These are phyloP conservation scores for Neonectria punicea DNA, from an alignment of 2,329 filamentous ascomycete species.

Conservation along the genomic window DNA sequence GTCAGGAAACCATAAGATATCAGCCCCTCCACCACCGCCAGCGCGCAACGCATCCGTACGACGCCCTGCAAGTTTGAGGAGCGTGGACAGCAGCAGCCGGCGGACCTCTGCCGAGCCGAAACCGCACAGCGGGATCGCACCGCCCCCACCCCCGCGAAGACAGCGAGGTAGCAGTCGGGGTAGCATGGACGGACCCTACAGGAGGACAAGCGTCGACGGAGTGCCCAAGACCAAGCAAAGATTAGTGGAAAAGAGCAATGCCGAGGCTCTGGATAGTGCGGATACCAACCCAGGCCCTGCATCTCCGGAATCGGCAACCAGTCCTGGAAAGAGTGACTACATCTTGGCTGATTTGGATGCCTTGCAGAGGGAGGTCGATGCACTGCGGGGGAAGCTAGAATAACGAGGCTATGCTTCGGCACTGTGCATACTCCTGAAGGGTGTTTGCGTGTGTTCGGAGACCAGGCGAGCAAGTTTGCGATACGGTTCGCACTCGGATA, in stretches of 20 bases:
- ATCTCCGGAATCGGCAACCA: slow-evolving; percentile 32
- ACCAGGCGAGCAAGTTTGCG: background rate
- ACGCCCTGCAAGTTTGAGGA: slow-evolving; percentile 56
- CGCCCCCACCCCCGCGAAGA: slow-evolving; percentile 63
- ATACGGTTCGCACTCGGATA: background rate
- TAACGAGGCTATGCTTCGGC: slow-evolving; percentile 30
- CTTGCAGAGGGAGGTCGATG: slow-evolving; percentile 81
- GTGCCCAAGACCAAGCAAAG: slow-evolving; percentile 32
- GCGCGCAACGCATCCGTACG: slow-evolving; percentile 56
- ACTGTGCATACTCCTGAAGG: background rate
- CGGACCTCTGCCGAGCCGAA: slow-evolving; percentile 45
- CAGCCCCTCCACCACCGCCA: slow-evolving; percentile 57
- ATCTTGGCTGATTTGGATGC: slow-evolving; percentile 79
- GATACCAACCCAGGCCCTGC: slow-evolving; percentile 23
- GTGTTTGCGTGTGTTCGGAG: background rate
- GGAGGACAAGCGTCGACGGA: slow-evolving; percentile 49
- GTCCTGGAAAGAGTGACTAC: slow-evolving; percentile 56
- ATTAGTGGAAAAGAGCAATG: slow-evolving; percentile 29
- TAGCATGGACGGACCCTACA: slow-evolving; percentile 50
- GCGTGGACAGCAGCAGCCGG: slow-evolving; percentile 51
- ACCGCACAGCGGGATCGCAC: slow-evolving; percentile 42
- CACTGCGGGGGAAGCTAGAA: slow-evolving; percentile 54
- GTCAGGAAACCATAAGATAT: slow-evolving; percentile 31
- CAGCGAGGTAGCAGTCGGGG: slow-evolving; percentile 59
- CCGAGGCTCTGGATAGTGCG: slow-evolving; percentile 6